These are phyloP conservation scores for Arthromyces matolae DNA, from an alignment of 768 basidiomycete genomes.

Conservation along the genomic window DNA sequence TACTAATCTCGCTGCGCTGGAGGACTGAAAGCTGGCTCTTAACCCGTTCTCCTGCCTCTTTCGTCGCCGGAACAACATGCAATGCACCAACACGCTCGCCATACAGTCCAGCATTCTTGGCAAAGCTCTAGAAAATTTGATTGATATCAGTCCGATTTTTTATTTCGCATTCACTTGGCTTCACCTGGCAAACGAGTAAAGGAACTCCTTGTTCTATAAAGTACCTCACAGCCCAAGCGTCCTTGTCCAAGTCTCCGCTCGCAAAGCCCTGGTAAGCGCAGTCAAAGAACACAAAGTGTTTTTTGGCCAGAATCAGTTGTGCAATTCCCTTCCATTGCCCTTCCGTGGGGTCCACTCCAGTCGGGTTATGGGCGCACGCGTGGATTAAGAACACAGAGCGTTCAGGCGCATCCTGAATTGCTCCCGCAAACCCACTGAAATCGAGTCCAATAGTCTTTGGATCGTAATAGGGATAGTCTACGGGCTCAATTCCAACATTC, in stretches of 20 bases:
- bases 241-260: conserved; percentile 85
- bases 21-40: conserved; percentile 89
- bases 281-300: conserved; percentile 91
- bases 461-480: conserved; percentile 93
- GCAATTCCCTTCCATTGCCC: conserved; percentile 86
- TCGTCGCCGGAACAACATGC: conserved; percentile 65
- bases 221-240: conserved; percentile 88
- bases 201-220: conserved; percentile 76
- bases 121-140: conserved; percentile 91
- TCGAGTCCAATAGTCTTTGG: conserved; percentile 86
- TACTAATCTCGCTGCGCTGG: conserved; percentile 92
- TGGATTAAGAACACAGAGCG: conserved; percentile 89
- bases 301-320: conserved; percentile 62
- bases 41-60: conserved; percentile 68
- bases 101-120: conserved; percentile 95
- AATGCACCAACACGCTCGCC: conserved; percentile 94
- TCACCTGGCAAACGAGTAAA: conserved; percentile 84
- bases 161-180: too few relatives aligned
- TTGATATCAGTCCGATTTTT: too few relatives aligned
- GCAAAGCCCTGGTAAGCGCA: conserved; percentile 98
- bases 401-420: conserved; percentile 60
- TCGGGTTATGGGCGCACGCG: conserved; percentile 95
- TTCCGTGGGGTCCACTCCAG: conserved; percentile 87
- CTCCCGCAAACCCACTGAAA: conserved; percentile 59
- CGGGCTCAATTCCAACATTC: conserved; percentile 84